Conservation (phyloP, 768 basidiomycete species). For the Pisolithus albus region DNA sequence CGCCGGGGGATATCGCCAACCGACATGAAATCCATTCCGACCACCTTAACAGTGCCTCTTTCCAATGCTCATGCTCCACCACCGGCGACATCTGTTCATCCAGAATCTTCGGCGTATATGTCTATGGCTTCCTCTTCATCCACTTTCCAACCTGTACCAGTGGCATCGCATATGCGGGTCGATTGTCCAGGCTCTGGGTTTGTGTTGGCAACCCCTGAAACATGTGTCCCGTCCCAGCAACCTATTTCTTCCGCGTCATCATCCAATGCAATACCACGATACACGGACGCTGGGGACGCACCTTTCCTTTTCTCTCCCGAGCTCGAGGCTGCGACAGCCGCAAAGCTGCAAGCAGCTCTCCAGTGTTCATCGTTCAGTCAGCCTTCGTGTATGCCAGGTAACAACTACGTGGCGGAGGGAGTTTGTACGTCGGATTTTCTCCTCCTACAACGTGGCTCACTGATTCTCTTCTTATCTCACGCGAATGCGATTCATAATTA, state of each 20-base stretch:
- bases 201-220: conserved; percentile 10
- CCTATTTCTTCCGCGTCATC: conserved; percentile 10
- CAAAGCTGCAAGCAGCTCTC: conserved; percentile 21
- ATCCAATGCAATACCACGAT: conserved; percentile 14
- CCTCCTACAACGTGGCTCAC: not conserved
- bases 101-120: conserved; percentile 15
- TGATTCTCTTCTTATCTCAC: not conserved
- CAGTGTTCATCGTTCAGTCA: conserved; percentile 13
- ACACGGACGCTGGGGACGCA: conserved; percentile 26
- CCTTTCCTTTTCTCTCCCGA: conserved; percentile 28
- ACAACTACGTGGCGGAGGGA: conserved; percentile 18
- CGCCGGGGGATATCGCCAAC: conserved; percentile 7
- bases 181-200: conserved; percentile 4
- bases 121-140: conserved; percentile 4
- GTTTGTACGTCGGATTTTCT: conserved; percentile 21
- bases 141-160: conserved; percentile 5
- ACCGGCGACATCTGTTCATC: conserved; percentile 16
- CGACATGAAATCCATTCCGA: conserved; percentile 17
- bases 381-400: conserved; percentile 18
- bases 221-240: conserved; percentile 10
- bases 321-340: conserved; percentile 24
- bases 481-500: not conserved
- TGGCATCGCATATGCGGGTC: conserved; percentile 8
- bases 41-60: conserved; percentile 19
- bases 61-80: conserved; percentile 16